A percentile compares a stretch with the other conserved stretches of the same genome.
Conservation (phyloP, 306 rosid species). For the Leucaena leucocephala region DNA sequence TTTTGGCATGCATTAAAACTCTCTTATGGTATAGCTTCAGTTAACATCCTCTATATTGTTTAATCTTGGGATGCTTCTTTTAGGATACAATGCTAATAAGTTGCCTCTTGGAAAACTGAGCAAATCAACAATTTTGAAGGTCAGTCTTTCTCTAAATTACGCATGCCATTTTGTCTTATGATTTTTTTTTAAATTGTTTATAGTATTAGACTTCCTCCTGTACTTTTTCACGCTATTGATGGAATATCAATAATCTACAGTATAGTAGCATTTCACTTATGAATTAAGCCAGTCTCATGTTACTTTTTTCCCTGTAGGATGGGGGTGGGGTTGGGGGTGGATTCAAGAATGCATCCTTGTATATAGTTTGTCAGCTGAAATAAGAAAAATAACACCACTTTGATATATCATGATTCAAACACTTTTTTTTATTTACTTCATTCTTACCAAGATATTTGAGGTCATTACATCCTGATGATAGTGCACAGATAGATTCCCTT, state of each 20-base stretch:
- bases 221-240: slow-evolving; percentile 15
- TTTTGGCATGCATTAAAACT: background rate
- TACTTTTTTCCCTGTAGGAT: background rate
- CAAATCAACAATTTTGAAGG: slow-evolving; percentile 91
- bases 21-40: background rate
- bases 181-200: background rate
- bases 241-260: slow-evolving; percentile 15
- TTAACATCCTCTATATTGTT: slow-evolving; percentile 13
- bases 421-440: background rate
- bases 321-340: background rate
- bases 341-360: background rate
- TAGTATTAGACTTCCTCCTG: slow-evolving; percentile 10
- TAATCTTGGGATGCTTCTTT: slow-evolving; percentile 36
- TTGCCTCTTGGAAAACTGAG: slow-evolving; percentile 96
- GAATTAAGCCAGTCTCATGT: slow-evolving; percentile 19
- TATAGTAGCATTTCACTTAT: slow-evolving; percentile 4
- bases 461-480: slow-evolving; percentile 23
- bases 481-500: slow-evolving; percentile 29
- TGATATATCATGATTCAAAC: slow-evolving; percentile 19
- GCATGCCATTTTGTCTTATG: slow-evolving; percentile 23
- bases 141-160: slow-evolving; percentile 31
- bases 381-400: background rate
- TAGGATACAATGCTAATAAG: slow-evolving; percentile 95
- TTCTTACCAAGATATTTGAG: background rate
- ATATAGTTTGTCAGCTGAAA: background rate